Base-by-base conservation (phyloP, 495 filamentous ascomycete genomes). In the Neurospora intermedia region DNA sequence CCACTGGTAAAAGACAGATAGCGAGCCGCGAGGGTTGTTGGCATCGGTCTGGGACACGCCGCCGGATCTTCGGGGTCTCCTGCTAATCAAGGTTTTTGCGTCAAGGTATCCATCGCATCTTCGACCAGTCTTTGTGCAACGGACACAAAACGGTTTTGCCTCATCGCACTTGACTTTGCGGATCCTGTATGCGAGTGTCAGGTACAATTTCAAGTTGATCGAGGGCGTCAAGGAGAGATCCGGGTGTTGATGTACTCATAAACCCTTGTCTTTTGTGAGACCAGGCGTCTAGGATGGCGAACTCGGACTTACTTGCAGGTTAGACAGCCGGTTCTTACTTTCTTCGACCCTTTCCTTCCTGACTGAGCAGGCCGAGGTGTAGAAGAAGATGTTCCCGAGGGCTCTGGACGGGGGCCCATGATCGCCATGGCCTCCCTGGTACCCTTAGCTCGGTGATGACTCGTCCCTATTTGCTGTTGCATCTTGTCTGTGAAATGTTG, bases 91-190 rank as follows among this genome's bases (percentile, higher is more conserved):
- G 70, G 75, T 70, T 73, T 78, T 78, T 59, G 77, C 76, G 70
- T 81, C 78, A 23, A 80, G 74, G 54, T 85, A 85, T 41, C 83
- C 83, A 75, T 85, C 83, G 48, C 83, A 85, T 71, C 78, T 78
- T n/a, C 83, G 80, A 40, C 83, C 82, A 10, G 83, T 85, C 72
- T 81, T 83, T 41, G 81, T 82, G 78, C 83, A 85, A 16, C 83
- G 79, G 72, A 80, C 79, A 74, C 83, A 85, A 70, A 78, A 81
- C 0, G 83, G 83, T 69, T 81, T 83, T 43, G 75, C 78, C 72
- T 85, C 83, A 48, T 83, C 83, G 70, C 83, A 85, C 72, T 85
- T 85, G 69, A 85, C 82, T 72, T 82, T 80, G 70, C 80, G 80
- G 54, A 81, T 79, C 73, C 80, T 81, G n/a, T 45, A 20, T 71